Evolutionary conservation across 306 rosid species (phyloP), one percentile per base, ranked within the genome.

Genomic region (Leucaena leucocephala): DNA sequence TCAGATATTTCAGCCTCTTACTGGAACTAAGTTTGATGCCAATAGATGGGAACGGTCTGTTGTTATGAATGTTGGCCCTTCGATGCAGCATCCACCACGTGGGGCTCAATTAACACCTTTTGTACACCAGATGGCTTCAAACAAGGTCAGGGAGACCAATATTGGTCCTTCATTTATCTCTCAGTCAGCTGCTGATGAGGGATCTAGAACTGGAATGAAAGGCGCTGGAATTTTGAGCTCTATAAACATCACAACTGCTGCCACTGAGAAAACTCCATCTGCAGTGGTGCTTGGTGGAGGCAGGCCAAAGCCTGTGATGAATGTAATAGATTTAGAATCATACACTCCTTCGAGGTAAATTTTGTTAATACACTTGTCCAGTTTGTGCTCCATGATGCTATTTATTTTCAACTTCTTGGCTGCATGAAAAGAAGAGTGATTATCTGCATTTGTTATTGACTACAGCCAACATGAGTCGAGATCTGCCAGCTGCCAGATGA

Each of bases 111-210:
- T 82, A 76, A 74, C 82, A 50, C 89, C 94, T 68, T 75, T 90
- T 42, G 68, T 76, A 68, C 96, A 90, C 84, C 98, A 92, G 72
- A 69, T 83, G 50, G 86, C 89, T 82, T 85, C 96, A 55, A 92
- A 90, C 81, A 85, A 87, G 76, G 78, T 85, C 68, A 84, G 96
- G 81, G 98, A 95, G 79, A 72, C 87, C 82, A 93, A 87, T 82
- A 80, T 80, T 6, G 81, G 89, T 50, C 94, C 99, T 83, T 84
- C 90, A 14, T 90, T 81, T 87, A 90, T 96, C 40, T 93, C 98
- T 82, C 98, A 96, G 44, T 81, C 90, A 61, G 99, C 98, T 68
- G 97, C 99, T 8, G 99, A 96, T 42, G 99, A 96, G 85, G 99
- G 98, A 64, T 96, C 99, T 54, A 84, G 99, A 87, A 96, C 98